phyloP scores from a whole-genome alignment of 2,329 filamentous ascomycete species.

The Neopestalotiopsis clavispora region DNA sequence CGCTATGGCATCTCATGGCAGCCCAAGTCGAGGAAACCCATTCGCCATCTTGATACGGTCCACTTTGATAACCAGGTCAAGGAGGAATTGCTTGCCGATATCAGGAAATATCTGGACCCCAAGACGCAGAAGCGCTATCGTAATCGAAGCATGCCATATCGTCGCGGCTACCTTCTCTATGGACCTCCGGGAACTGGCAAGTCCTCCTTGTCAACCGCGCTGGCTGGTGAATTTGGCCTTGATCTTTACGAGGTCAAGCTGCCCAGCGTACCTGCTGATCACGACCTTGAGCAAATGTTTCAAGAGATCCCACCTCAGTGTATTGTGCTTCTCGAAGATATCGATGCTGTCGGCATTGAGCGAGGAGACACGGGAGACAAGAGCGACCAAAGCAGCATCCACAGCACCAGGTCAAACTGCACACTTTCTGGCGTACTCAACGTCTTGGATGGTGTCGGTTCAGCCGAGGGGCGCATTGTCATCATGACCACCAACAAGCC shows the following conservation, averaged over 20 bases:
- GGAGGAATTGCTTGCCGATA: conserved; percentile 51
- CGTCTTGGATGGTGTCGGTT: conserved; percentile 67
- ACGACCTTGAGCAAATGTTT: conserved; percentile 55
- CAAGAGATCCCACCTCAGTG: conserved; percentile 56
- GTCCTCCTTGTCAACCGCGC: conserved; percentile 53
- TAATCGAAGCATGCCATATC: conserved; percentile 68
- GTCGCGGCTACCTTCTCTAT: conserved; percentile 46
- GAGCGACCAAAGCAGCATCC: conserved; percentile 26
- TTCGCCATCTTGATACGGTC: conserved; percentile 40
- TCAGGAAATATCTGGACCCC: conserved; percentile 56
- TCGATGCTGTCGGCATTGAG: conserved; percentile 53
- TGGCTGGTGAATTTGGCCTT: conserved; percentile 56
- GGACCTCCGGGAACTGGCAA: conserved; percentile 39
- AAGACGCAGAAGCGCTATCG: conserved; percentile 61
- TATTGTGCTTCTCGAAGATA: conserved; percentile 61
- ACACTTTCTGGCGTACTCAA: conserved; percentile 66
- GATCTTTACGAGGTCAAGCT: conserved; percentile 59
- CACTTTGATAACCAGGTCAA: conserved; percentile 54
- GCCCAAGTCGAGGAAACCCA: conserved; percentile 17
- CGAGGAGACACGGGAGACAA: conserved; percentile 34
- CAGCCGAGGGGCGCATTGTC: conserved; percentile 67
- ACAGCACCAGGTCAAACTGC: conserved; percentile 41
- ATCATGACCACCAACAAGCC: conserved; percentile 71
- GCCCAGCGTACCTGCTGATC: conserved; percentile 44
- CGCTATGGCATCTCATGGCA: conserved; percentile 45